Evolutionary conservation across 768 basidiomycete species (phyloP).

Genomic region (Hysterangium stoloniferum): DNA sequence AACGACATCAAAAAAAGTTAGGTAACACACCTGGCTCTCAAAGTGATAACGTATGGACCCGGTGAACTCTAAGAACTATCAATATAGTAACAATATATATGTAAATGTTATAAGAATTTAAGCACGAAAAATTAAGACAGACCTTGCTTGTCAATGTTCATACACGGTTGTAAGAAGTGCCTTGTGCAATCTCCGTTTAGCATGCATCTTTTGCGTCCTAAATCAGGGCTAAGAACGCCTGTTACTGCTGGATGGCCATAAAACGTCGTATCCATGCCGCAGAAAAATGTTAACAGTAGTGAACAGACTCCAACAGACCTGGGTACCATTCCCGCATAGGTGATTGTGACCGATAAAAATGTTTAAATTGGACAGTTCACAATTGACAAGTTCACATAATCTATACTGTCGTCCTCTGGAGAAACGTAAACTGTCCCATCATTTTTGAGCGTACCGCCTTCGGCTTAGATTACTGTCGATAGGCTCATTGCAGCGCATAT

Average conservation of each 20-base stretch:
- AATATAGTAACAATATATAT: too few species aligned
- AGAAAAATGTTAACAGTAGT: neutral
- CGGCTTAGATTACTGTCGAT: conserved; percentile 66
- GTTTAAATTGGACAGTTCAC: neutral
- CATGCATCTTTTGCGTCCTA: too few species aligned
- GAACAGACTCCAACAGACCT: conserved; percentile 78
- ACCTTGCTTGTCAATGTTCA: too few species aligned
- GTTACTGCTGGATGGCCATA: conserved; percentile 94
- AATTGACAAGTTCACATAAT: conserved; percentile 50
- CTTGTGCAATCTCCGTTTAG: too few species aligned
- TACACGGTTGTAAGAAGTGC: too few species aligned
- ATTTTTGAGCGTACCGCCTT: conserved; percentile 82
- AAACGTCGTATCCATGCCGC: conserved; percentile 81
- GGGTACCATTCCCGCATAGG: conserved; percentile 94
- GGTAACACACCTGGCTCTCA: too few species aligned
- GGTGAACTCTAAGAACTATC: too few species aligned
- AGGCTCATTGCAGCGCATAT: conserved; percentile 1
- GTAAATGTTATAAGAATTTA: too few species aligned
- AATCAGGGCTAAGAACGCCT: conserved; percentile 86
- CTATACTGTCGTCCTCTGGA: conserved; percentile 86
- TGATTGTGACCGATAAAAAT: conserved; percentile 67
- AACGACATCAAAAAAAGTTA: too few species aligned
- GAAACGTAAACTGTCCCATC: conserved; percentile 95
- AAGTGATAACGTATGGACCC: too few species aligned
- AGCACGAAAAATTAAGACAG: too few species aligned